Percentiles rank a stretch among this genome's conserved stretches.
phyloP scores from a whole-genome alignment of 2,329 filamentous ascomycete species.

The Erysiphe neolycopersici region DNA sequence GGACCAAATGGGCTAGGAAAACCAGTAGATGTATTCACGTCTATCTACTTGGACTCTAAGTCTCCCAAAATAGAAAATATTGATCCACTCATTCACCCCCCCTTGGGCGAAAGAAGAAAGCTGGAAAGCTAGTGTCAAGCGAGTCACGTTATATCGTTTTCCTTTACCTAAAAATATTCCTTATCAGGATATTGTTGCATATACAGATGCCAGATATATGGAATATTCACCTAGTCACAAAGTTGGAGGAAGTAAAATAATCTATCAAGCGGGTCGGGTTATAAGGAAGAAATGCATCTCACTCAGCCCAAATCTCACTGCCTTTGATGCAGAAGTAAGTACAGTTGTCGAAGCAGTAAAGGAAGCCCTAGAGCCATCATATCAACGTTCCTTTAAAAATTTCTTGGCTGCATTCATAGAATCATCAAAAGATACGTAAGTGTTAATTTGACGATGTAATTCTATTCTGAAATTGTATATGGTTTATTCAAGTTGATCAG shows the following conservation, averaged over 20 bases:
- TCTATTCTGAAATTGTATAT: no score
- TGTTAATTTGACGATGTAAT: no score
- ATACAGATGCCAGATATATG: neutral
- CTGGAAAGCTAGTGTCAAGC: neutral
- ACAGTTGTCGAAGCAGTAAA: no score
- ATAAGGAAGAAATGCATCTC: neutral
- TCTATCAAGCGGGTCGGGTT: neutral
- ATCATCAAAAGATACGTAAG: no score
- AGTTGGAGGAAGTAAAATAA: neutral
- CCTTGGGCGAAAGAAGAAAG: neutral
- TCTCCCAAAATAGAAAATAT: neutral
- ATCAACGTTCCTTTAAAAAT: no score
- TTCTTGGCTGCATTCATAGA: no score
- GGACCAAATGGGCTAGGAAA: neutral
- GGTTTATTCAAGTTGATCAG: no score
- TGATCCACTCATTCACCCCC: neutral
- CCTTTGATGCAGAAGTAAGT: neutral
- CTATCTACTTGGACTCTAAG: neutral
- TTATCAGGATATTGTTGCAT: neutral
- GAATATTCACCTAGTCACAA: neutral
- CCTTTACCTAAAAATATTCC: neutral
- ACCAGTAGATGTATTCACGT: neutral
- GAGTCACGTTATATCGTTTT: neutral
- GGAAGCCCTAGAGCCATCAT: no score
- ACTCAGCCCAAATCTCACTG: neutral